Evolutionary conservation across 176 grass and related monocot species (phyloP).

Genomic region (Ananas comosus): DNA sequence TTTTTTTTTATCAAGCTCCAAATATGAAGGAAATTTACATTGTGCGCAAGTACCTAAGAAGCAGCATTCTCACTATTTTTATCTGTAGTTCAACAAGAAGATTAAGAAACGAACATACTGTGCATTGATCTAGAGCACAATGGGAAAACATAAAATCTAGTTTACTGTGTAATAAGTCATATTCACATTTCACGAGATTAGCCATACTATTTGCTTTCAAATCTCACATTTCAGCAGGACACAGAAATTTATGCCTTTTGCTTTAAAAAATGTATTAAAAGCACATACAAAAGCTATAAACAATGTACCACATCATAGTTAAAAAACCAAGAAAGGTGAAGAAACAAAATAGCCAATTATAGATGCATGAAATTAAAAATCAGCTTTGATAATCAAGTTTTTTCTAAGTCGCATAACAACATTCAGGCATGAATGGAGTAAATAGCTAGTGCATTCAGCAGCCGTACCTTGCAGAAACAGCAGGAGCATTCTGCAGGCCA

Average conservation of each 20-base stretch:
- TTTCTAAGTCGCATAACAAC: not conserved
- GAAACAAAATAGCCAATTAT: not conserved
- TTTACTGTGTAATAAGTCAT: no score
- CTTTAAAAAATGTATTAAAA: not conserved
- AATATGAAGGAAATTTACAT: no score
- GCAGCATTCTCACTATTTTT: no score
- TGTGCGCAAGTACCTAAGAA: no score
- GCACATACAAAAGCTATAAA: not conserved
- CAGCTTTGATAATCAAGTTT: not conserved
- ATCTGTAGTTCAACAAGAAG: no score
- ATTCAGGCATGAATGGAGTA: not conserved
- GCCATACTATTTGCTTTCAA: no score
- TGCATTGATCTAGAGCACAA: not conserved
- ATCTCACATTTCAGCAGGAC: no score
- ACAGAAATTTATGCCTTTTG: not conserved
- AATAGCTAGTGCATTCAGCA: constrained; percentile 7
- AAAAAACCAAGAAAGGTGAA: not conserved
- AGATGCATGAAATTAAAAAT: not conserved
- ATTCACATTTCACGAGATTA: no score
- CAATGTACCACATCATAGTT: not conserved
- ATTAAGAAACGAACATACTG: not conserved
- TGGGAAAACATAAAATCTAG: no score
- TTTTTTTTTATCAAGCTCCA: no score
- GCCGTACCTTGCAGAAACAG: constrained; percentile 60
- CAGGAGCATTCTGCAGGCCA: constrained; percentile 47